phyloP scores from a whole-genome alignment of 257 asterid genomes.

The Hygrophila difformis region DNA sequence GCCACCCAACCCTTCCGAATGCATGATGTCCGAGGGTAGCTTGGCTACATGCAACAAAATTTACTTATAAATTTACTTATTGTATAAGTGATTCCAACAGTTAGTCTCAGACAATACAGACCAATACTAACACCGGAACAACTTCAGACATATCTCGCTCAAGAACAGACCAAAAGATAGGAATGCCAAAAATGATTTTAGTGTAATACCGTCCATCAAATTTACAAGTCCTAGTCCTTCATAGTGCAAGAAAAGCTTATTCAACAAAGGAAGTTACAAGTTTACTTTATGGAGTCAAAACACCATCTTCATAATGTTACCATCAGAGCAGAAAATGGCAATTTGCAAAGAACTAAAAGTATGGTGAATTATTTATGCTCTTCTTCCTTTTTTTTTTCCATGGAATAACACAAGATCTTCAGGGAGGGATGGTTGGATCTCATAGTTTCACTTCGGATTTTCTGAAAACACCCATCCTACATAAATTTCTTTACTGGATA shows the following conservation, averaged over 20 bases:
- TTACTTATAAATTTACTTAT: slow-evolving; percentile 14
- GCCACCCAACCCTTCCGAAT: slow-evolving; percentile 95
- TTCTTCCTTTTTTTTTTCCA: too few species aligned
- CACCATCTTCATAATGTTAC: too few species aligned
- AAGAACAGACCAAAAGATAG: slow-evolving; percentile 2
- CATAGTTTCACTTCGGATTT: too few species aligned
- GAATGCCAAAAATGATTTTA: too few species aligned
- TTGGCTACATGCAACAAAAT: slow-evolving; percentile 46
- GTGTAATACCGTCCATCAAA: too few species aligned
- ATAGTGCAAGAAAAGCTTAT: neutral
- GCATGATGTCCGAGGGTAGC: slow-evolving; percentile 80
- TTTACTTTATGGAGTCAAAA: too few species aligned
- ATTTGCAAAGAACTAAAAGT: too few species aligned
- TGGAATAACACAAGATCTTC: too few species aligned
- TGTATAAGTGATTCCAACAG: neutral
- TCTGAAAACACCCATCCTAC: slow-evolving; percentile 4
- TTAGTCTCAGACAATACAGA: slow-evolving; percentile 6
- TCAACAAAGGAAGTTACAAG: too few species aligned
- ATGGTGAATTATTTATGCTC: too few species aligned
- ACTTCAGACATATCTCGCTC: slow-evolving; percentile 8
- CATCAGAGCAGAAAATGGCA: too few species aligned
- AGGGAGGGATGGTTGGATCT: too few species aligned
- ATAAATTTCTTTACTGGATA: neutral
- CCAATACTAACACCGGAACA: slow-evolving; percentile 7
- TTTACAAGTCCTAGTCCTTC: neutral